Conservation (phyloP, 139 green algal genomes). For the Monoraphidium neglectum region DNA sequence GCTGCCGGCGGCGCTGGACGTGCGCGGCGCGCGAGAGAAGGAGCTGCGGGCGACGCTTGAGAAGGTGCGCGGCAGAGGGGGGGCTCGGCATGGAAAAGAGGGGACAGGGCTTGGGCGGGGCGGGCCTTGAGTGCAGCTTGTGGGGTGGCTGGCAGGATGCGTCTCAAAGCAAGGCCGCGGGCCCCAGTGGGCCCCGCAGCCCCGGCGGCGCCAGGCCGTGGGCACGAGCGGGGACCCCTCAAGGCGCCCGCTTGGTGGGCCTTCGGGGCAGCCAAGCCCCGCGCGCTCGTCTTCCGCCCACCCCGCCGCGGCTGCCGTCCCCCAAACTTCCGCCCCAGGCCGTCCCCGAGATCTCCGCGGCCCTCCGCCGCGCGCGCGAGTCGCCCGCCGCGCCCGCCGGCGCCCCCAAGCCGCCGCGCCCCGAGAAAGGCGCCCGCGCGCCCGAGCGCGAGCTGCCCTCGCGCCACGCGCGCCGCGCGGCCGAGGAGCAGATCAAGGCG, state of each 20-base stretch:
- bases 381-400: conserved; percentile 1
- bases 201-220: too few relatives aligned
- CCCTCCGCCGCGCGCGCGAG: not conserved
- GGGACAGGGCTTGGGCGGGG: too few relatives aligned
- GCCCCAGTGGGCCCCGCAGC: too few relatives aligned
- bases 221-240: too few relatives aligned
- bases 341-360: not conserved
- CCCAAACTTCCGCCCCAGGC: not conserved
- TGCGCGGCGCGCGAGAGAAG: conserved; percentile 54
- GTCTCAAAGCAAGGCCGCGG: too few relatives aligned
- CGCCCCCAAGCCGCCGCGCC: conserved; percentile 14
- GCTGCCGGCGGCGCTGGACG: conserved; percentile 43
- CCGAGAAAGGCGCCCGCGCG: not conserved
- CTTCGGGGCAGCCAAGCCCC: too few relatives aligned
- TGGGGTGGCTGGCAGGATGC: too few relatives aligned
- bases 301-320: conserved; percentile 10
- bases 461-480: conserved; percentile 8
- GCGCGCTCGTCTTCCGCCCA: too few relatives aligned
- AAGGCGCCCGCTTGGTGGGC: too few relatives aligned
- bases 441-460: conserved; percentile 18
- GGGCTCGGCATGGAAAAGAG: too few relatives aligned
- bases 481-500: conserved; percentile 20
- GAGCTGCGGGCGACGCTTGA: conserved; percentile 48
- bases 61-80: conserved; percentile 2
- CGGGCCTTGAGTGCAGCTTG: too few relatives aligned